Evolutionary conservation across 2,329 filamentous ascomycete species (phyloP).

Genomic region (Talaromyces piceae): DNA sequence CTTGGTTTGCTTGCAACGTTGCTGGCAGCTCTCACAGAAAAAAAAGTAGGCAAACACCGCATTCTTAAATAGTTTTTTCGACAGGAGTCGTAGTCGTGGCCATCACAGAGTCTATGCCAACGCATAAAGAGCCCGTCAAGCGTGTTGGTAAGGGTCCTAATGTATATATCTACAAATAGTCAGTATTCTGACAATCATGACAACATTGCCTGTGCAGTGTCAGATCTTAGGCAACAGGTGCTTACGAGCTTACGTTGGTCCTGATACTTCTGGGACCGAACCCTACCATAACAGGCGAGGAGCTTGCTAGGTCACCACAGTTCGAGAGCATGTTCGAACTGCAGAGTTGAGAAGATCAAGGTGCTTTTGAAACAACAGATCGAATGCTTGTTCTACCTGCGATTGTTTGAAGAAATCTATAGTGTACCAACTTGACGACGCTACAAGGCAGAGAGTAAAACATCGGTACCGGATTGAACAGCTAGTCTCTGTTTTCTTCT

Average conservation of each 20-base stretch:
- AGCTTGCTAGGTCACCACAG: constrained; percentile 39
- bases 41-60: not conserved
- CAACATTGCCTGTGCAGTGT: not conserved
- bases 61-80: not conserved
- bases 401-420: no score
- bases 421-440: no score
- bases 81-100: not conserved
- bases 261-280: constrained; percentile 57
- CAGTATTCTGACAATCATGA: no score
- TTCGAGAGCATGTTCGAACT: constrained; percentile 34
- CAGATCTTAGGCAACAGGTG: constrained; percentile 21
- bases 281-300: constrained; percentile 47
- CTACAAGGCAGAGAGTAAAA: no score
- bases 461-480: no score
- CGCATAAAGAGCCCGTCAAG: not conserved
- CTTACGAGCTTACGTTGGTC: constrained; percentile 47
- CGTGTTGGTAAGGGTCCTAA: not conserved
- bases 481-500: no score
- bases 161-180: not conserved
- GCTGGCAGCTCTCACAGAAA: not conserved
- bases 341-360: constrained; percentile 41
- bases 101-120: not conserved
- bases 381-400: no score
- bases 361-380: no score
- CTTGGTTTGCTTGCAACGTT: constrained; percentile 1